Base-by-base conservation (phyloP, 176 grass and related monocot genomes). In the Hsuehochloa calcarea region DNA sequence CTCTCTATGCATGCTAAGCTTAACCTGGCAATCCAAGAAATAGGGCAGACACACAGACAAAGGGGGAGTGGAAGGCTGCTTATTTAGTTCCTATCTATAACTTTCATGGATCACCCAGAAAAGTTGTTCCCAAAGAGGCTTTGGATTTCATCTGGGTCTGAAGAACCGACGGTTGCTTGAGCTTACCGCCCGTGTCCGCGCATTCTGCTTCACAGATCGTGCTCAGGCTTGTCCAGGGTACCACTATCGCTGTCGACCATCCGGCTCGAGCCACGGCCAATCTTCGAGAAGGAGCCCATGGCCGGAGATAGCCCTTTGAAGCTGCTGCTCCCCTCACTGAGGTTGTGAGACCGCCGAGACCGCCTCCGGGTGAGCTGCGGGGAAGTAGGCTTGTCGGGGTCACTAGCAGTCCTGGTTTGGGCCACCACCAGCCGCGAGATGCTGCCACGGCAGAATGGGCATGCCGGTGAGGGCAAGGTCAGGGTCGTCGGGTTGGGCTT, bases 381-480 rank as follows among this genome's bases (percentile, higher is more conserved):
- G 17, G 89, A 86, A 0, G 51, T 12, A 0, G 80, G 26, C 83
- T 58, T 95, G 20, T 95, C 91, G 4, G 44, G 20, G 0, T 87
- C 83, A 22, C 75, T 10, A 0, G 47, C 19, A 1, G 55, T 74
- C 34, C 64, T 88, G 2, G 51, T 79, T 41, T 84, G 71, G 8
- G 90, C 96, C 50, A 96, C 91, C 43, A 94, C 88, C 8, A 99
- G 88, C 59, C 90, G 90, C 3, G 90, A 79, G 85, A 99, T 99
- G 80, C 61, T 61, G 84, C 96, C 85, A 0, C 96, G 91, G 86
- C 96, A 99, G 86, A 99, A 99, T 3, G 96, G 96, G 77, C 96
- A 99, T 54, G 93, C 83, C 0, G 93, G 96, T 0, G 96, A 90
- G 0, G 89, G 84, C 35, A 79, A 29, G 10, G 70, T 78, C 45